A percentile compares a stretch with the other conserved stretches of the same genome.
phyloP scores from a whole-genome alignment of 768 basidiomycete genomes.

The Leucocoprinus sp. region DNA sequence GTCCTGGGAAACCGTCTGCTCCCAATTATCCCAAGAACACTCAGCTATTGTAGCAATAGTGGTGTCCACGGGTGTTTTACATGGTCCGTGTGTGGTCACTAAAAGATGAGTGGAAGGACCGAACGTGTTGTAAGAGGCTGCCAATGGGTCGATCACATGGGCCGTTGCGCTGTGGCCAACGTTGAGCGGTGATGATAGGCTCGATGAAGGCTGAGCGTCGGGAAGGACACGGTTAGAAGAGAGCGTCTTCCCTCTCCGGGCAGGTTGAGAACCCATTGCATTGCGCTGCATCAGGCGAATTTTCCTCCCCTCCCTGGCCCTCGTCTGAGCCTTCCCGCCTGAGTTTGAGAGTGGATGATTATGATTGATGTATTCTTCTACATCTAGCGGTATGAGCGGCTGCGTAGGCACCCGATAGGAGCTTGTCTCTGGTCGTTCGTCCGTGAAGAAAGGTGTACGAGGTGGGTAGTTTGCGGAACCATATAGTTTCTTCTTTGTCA shows the following conservation, averaged over 20 bases:
- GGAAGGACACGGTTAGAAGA: not conserved
- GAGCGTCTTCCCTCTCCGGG: not conserved
- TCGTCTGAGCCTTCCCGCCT: constrained; percentile 5
- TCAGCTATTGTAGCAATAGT: not conserved
- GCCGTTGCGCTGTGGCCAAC: not conserved
- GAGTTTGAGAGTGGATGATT: constrained; percentile 6
- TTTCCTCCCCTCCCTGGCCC: constrained; percentile 2
- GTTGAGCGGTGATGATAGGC: no score
- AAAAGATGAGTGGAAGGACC: not conserved
- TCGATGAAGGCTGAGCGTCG: not conserved
- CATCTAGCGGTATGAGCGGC: constrained; percentile 21
- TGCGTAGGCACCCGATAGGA: constrained; percentile 19
- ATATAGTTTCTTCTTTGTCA: constrained; percentile 65
- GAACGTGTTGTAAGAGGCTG: not conserved
- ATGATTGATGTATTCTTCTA: constrained; percentile 8
- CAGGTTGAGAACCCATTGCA: constrained; percentile 1
- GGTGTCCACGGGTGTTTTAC: not conserved
- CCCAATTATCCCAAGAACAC: not conserved
- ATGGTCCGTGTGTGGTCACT: not conserved
- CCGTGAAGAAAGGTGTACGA: constrained; percentile 45
- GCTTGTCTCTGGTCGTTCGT: constrained; percentile 30
- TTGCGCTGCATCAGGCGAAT: constrained; percentile 2
- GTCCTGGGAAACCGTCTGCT: not conserved
- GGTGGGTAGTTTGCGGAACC: constrained; percentile 30
- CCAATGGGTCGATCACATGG: not conserved